Base-by-base conservation (phyloP, 2,329 filamentous ascomycete species). In the Phyllosticta ampelicida region DNA sequence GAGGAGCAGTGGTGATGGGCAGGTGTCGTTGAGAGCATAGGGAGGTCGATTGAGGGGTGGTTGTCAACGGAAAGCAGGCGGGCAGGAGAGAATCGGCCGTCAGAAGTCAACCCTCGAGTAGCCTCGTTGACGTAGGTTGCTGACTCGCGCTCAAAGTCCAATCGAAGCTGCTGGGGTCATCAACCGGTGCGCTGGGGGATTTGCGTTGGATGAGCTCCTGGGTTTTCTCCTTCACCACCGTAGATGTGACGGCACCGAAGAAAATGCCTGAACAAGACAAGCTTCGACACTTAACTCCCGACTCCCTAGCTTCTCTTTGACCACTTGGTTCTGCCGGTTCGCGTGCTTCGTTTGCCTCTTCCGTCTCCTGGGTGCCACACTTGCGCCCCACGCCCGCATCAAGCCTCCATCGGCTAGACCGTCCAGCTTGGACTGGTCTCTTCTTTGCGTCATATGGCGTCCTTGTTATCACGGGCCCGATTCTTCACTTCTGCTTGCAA, bases 81-180 rank as follows among this genome's bases (percentile, higher is more conserved):
- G 36, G 36, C 36, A n/a, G 36, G 36, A 36, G 9, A 36, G 30
- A 36, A 5, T 36, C 2, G 36, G n/a, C 13, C 8, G 36, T 16
- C 36, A 16, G n/a, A 5, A n/a, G 13, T 44, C 36, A 18, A 44
- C 10, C 30, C 36, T n/a, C n/a, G n/a, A n/a, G n/a, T n/a, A 44
- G 16, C 36, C 36, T 44, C 51, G 48, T 54, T 58, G 56, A 58
- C 56, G 56, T 58, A 58, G 56, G 11, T 44, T 18, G 11, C 36
- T 44, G 36, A 16, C 36, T 44, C 36, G 36, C n/a, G 36, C 36
- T 44, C 36, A n/a, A 6, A 16, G 36, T 44, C 36, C 36, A 44
- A n/a, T n/a, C n/a, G n/a, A 44, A 44, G 8, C 36, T 44, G 36
- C 36, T n/a, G n/a, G 36, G 36, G n/a, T 44, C n/a, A n/a, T n/a